phyloP scores from a whole-genome alignment of 2,329 filamentous ascomycete species.

The Claviceps purpurea region DNA sequence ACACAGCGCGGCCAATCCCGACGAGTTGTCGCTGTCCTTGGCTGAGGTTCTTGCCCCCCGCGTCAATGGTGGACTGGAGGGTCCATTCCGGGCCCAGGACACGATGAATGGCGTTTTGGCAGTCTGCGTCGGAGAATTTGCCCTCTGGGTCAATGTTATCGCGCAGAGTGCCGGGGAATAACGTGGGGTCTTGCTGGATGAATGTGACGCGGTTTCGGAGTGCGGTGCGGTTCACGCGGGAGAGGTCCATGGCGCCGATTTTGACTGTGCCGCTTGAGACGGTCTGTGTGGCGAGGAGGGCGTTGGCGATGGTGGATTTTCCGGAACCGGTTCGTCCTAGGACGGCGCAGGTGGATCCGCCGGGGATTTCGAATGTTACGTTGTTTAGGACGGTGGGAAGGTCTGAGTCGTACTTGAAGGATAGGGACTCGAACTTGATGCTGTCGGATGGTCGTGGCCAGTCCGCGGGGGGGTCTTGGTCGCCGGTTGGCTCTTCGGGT shows the following conservation, averaged over 20 bases:
- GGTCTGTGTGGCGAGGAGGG: slow-evolving; percentile 41
- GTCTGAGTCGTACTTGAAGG: slow-evolving; percentile 65
- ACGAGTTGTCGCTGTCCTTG: slow-evolving; percentile 51
- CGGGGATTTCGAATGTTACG: slow-evolving; percentile 60
- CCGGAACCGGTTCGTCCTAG: slow-evolving; percentile 77
- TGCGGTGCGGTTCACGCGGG: slow-evolving; percentile 37
- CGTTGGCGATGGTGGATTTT: slow-evolving; percentile 63
- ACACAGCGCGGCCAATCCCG: slow-evolving; percentile 44
- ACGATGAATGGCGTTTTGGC: slow-evolving; percentile 38
- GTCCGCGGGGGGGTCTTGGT: slow-evolving; percentile 53
- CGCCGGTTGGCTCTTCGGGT: slow-evolving; percentile 58
- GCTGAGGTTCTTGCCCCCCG: slow-evolving; percentile 47
- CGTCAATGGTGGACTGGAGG: slow-evolving; percentile 39
- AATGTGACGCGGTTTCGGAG: slow-evolving; percentile 47
- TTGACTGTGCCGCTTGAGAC: slow-evolving; percentile 36
- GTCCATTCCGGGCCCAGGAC: slow-evolving; percentile 41
- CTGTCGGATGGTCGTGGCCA: slow-evolving; percentile 65
- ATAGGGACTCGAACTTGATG: slow-evolving; percentile 64
- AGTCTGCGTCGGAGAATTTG: slow-evolving; percentile 40
- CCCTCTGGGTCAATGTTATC: slow-evolving; percentile 57
- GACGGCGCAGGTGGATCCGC: slow-evolving; percentile 48
- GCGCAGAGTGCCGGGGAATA: slow-evolving; percentile 45
- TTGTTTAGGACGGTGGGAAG: slow-evolving; percentile 59
- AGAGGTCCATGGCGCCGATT: slow-evolving; percentile 41
- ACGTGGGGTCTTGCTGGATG: slow-evolving; percentile 49